Conservation (phyloP, 306 rosid genomes). For the Purshia tridentata region DNA sequence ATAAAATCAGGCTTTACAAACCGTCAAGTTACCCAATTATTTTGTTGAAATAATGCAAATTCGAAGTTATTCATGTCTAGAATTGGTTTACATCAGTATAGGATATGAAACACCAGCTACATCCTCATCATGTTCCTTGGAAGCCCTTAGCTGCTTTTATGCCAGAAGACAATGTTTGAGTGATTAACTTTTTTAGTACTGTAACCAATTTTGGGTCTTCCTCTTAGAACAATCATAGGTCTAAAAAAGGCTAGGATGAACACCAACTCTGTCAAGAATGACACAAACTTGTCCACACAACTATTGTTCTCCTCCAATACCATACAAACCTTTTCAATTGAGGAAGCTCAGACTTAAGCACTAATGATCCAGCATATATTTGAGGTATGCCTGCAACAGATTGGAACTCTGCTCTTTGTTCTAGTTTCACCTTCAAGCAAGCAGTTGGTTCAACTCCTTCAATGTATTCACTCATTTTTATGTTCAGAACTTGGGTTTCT, state of each 20-base stretch:
- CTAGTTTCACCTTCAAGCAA: conserved; percentile 27
- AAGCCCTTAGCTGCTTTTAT: not conserved
- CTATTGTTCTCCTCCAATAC: conserved; percentile 32
- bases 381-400: conserved; percentile 22
- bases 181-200: not conserved
- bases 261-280: conserved; percentile 21
- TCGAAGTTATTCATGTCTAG: too few species aligned
- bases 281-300: conserved; percentile 23
- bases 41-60: too few species aligned
- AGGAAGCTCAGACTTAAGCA: conserved; percentile 26
- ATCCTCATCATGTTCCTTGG: not conserved
- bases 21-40: too few species aligned
- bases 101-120: not conserved
- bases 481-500: conserved; percentile 28
- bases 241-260: conserved; percentile 12
- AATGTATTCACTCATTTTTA: conserved; percentile 10
- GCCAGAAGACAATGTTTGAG: not conserved
- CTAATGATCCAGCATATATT: conserved; percentile 13
- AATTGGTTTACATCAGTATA: too few species aligned
- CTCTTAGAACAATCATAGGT: not conserved
- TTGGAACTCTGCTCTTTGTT: conserved; percentile 25
- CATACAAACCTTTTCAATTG: conserved; percentile 14
- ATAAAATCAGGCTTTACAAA: too few species aligned
- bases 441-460: conserved; percentile 24
- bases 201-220: not conserved